Evolutionary conservation across 768 basidiomycete genomes (phyloP).

Genomic region (Podaxis sp.): DNA sequence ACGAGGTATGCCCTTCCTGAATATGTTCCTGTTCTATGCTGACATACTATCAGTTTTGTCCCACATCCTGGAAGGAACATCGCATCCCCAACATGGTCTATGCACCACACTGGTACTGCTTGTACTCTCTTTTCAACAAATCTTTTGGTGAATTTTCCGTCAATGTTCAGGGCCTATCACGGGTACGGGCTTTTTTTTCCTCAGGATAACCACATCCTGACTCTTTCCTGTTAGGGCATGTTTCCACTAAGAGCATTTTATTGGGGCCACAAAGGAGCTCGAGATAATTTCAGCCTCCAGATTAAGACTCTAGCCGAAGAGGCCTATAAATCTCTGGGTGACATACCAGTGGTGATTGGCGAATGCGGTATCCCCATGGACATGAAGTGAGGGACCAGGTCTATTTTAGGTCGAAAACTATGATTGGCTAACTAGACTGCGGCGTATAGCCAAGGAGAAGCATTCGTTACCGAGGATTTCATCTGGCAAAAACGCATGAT

Average conservation of each 20-base stretch:
- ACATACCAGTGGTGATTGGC: slow-evolving; percentile 83
- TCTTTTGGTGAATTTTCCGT: slow-evolving; percentile 82
- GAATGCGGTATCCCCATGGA: slow-evolving; percentile 98
- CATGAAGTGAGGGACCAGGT: slow-evolving; percentile 68
- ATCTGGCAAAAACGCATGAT: slow-evolving; percentile 88
- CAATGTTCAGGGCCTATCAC: slow-evolving; percentile 90
- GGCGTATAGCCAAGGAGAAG: slow-evolving; percentile 57
- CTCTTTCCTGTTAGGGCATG: slow-evolving; percentile 61
- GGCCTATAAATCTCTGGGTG: slow-evolving; percentile 70
- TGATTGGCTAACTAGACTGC: not conserved
- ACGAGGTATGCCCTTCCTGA: slow-evolving; percentile 60
- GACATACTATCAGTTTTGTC: slow-evolving; percentile 61
- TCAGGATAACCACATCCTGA: not conserved
- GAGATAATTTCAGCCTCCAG: slow-evolving; percentile 82
- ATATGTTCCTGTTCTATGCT: not conserved
- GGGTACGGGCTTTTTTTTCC: slow-evolving; percentile 44
- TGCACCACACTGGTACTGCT: slow-evolving; percentile 70
- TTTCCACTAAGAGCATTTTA: slow-evolving; percentile 80
- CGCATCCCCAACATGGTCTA: slow-evolving; percentile 33
- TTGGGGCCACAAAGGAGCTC: slow-evolving; percentile 81
- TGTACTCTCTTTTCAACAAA: slow-evolving; percentile 85
- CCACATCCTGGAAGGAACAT: slow-evolving; percentile 70
- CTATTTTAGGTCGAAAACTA: not conserved
- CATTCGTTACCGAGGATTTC: slow-evolving; percentile 73
- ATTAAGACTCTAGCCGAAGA: slow-evolving; percentile 75